Percentiles rank a stretch among this genome's conserved stretches.
Conservation (phyloP, 305 asterid species). For the Fraxinus paxiana region DNA sequence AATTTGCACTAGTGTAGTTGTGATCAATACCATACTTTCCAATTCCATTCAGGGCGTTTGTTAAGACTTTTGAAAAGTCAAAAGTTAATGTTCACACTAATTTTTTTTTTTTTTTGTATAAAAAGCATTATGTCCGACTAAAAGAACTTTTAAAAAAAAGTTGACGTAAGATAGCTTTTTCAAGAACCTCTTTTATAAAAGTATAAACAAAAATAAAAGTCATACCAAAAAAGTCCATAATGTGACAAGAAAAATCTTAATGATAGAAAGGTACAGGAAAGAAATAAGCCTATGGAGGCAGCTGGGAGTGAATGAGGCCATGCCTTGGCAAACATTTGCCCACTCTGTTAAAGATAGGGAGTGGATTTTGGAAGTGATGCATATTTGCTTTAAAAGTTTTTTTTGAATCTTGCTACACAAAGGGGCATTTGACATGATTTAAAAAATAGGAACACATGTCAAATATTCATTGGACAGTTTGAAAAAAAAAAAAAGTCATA, state of each 20-base stretch:
- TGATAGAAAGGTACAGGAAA: neutral
- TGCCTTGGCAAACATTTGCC: neutral
- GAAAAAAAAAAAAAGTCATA: too few species aligned
- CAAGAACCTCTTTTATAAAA: neutral
- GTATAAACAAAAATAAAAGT: neutral
- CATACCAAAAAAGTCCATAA: neutral
- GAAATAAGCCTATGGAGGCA: neutral
- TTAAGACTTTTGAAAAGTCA: too few species aligned
- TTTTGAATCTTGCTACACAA: too few species aligned
- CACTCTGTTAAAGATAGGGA: constrained; percentile 10
- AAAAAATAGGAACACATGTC: too few species aligned
- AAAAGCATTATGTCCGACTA: neutral
- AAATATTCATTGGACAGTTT: too few species aligned
- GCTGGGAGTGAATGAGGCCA: constrained; percentile 21
- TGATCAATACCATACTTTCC: neutral
- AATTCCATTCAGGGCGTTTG: neutral
- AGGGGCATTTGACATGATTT: too few species aligned
- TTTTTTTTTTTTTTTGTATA: too few species aligned
- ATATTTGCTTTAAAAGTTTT: constrained; percentile 9
- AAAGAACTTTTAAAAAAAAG: too few species aligned
- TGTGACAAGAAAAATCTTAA: neutral
- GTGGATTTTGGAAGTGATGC: neutral
- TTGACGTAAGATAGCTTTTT: too few species aligned
- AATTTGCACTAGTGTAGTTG: neutral
- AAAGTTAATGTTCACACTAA: too few species aligned